These are phyloP conservation scores for Pontederia crassipes DNA, from an alignment of 176 grass and related monocot species.

Conservation along the genomic window DNA sequence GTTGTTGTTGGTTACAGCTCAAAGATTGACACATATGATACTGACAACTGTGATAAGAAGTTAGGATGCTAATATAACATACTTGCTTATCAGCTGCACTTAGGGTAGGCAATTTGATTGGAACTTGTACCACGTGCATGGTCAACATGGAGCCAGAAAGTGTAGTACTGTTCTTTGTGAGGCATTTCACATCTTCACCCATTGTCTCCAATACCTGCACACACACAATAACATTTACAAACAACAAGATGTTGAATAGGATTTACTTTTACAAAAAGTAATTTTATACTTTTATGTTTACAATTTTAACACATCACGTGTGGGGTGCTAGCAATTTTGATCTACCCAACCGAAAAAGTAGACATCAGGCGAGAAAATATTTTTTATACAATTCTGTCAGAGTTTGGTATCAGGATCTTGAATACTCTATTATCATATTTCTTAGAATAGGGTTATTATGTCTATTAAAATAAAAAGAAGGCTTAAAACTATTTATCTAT, in stretches of 20 bases:
- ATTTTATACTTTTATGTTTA: no score
- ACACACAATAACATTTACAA: neutral
- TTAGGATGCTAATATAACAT: slow-evolving; percentile 7
- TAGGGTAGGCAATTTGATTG: slow-evolving; percentile 79
- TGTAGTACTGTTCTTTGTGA: slow-evolving; percentile 71
- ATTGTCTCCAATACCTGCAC: slow-evolving; percentile 54
- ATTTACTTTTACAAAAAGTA: no score
- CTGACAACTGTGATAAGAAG: no score
- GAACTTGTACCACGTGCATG: slow-evolving; percentile 64
- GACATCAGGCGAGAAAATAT: no score
- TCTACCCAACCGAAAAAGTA: no score
- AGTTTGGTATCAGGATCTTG: no score
- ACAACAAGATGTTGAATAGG: no score
- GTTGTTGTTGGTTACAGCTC: no score
- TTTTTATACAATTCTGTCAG: no score
- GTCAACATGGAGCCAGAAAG: slow-evolving; percentile 73
- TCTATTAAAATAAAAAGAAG: slow-evolving; percentile 5
- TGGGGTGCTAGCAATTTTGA: no score
- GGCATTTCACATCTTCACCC: slow-evolving; percentile 61
- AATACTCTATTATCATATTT: no score
- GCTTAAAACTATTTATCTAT: neutral
- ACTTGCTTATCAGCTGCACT: slow-evolving; percentile 82
- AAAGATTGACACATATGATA: no score
- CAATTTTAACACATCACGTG: neutral
- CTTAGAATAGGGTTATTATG: neutral